Conservation (phyloP, 2,329 filamentous ascomycete species). For the Fusarium bulbicola region DNA sequence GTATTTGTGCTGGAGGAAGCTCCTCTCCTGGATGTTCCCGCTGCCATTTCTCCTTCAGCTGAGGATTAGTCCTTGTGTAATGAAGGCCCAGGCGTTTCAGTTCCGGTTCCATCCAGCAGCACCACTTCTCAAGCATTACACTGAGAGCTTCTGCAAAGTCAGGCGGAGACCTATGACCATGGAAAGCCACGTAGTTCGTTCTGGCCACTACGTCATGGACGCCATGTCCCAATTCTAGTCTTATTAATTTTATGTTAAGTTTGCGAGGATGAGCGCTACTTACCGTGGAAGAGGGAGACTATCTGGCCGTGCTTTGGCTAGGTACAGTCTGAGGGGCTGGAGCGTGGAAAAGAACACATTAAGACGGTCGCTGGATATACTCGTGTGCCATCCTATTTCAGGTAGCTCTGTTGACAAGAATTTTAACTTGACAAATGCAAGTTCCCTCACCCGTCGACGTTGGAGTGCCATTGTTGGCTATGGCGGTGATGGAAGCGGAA, state of each 20-base stretch:
- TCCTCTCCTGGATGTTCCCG: neutral
- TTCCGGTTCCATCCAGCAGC: neutral
- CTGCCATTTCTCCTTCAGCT: neutral
- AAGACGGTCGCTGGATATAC: neutral
- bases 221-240: neutral
- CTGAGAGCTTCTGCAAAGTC: neutral
- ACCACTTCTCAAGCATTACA: neutral
- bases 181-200: neutral
- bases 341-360: neutral
- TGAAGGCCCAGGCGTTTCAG: neutral
- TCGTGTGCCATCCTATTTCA: neutral
- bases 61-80: neutral
- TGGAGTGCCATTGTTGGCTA: no score
- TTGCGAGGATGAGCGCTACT: rapidly evolving
- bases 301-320: neutral
- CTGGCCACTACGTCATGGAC: neutral
- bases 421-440: neutral
- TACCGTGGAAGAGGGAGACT: neutral
- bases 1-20: neutral
- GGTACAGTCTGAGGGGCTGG: rapidly evolving
- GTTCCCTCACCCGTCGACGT: no score
- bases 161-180: neutral
- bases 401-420: neutral
- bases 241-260: neutral
- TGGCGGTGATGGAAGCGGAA: no score